phyloP scores from a whole-genome alignment of 352 stramenopile species.

The Pythium vanterpoolii region DNA sequence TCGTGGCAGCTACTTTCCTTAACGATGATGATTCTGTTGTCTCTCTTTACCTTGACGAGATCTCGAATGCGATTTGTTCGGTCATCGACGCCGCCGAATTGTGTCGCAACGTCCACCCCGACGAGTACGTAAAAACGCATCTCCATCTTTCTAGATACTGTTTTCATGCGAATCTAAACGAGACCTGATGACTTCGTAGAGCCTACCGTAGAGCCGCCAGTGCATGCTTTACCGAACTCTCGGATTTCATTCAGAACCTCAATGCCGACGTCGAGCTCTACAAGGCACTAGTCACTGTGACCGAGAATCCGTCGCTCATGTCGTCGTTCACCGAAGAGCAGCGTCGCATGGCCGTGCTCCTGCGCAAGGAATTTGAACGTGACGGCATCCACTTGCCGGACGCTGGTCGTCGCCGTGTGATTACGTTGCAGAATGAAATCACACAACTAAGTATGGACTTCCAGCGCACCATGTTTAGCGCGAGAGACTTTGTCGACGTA shows the following conservation, averaged over 20 bases:
- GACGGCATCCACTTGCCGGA: conserved; percentile 93
- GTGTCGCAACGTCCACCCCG: conserved; percentile 91
- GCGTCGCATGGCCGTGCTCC: conserved; percentile 80
- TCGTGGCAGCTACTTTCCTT: conserved; percentile 1
- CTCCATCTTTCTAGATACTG: background rate
- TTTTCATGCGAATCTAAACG: background rate
- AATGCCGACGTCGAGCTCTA: conserved; percentile 93
- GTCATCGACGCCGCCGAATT: conserved; percentile 96
- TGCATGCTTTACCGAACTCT: conserved; percentile 89
- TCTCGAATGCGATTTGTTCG: conserved; percentile 94
- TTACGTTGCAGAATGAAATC: conserved; percentile 87
- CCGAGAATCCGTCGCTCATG: conserved; percentile 48
- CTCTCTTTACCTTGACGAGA: conserved; percentile 83
- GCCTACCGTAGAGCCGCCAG: conserved; percentile 82
- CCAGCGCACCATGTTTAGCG: conserved; percentile 77
- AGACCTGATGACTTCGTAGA: conserved; percentile 12
- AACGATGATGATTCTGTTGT: background rate
- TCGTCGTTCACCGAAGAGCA: conserved; percentile 86
- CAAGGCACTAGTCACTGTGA: conserved; percentile 70
- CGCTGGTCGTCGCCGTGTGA: conserved; percentile 73
- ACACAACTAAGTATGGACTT: conserved; percentile 87
- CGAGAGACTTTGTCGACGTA: conserved; percentile 54
- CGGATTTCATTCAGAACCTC: conserved; percentile 93
- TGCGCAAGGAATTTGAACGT: conserved; percentile 93
- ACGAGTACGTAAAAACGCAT: conserved; percentile 73